phyloP scores from a whole-genome alignment of 2,329 filamentous ascomycete species.

The Ophiobolus disseminans region DNA sequence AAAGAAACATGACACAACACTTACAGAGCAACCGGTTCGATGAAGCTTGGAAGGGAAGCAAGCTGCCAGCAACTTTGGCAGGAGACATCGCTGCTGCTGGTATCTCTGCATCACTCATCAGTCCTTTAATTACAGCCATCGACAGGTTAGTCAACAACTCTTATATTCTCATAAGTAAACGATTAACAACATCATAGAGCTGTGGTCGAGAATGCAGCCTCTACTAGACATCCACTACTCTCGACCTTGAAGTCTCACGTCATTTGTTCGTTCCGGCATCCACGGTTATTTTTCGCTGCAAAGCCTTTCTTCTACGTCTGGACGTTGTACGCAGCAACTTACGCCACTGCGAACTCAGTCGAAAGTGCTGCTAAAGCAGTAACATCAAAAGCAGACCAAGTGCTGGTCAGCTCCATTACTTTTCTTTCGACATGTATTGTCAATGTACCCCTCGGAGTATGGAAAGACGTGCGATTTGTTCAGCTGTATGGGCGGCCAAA shows the following conservation, averaged over 20 bases:
- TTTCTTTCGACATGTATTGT: conserved; percentile 35
- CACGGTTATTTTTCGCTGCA: conserved; percentile 30
- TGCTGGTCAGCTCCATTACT: conserved; percentile 27
- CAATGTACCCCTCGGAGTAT: conserved; percentile 37
- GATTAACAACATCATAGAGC: conserved; percentile 18
- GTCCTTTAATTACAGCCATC: conserved; percentile 34
- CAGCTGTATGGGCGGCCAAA: conserved; percentile 28
- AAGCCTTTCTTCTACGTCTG: conserved; percentile 39
- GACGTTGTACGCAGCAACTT: conserved; percentile 39
- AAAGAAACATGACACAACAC: conserved; percentile 23
- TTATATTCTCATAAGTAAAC: neutral
- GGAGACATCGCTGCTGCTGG: conserved; percentile 35
- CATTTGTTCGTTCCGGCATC: conserved; percentile 29
- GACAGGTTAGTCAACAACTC: conserved; percentile 26
- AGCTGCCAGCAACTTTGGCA: conserved; percentile 19
- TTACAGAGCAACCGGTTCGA: conserved; percentile 4
- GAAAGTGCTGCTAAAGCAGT: conserved; percentile 26
- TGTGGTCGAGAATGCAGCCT: conserved; percentile 37
- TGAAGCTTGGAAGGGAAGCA: conserved; percentile 10
- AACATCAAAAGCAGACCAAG: conserved; percentile 16
- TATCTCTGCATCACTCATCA: conserved; percentile 34
- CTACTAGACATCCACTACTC: conserved; percentile 19
- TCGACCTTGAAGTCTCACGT: conserved; percentile 26
- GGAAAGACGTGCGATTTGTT: conserved; percentile 41
- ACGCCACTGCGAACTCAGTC: conserved; percentile 32